A percentile compares a stretch with the other conserved stretches of the same genome.
Conservation (phyloP, 2,329 filamentous ascomycete genomes). For the Aspergillus ochraceoroseus region DNA sequence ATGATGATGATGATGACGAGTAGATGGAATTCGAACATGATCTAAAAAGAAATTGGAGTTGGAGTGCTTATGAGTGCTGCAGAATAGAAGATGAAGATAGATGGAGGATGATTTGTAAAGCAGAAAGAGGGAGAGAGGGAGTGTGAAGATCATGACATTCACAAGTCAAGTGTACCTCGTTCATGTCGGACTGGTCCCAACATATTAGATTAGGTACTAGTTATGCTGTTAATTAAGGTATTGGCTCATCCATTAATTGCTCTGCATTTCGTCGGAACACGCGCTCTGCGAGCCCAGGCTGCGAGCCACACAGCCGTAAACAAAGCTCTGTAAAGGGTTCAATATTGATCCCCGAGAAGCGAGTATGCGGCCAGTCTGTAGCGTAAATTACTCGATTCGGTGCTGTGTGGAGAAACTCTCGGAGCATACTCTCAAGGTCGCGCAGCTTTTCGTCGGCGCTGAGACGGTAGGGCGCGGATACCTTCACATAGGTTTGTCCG, state of each 20-base stretch:
- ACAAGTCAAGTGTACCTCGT: no score
- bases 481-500: slow-evolving; percentile 53
- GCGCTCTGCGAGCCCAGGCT: slow-evolving; percentile 45
- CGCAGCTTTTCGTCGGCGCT: slow-evolving; percentile 43
- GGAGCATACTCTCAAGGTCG: slow-evolving; percentile 48
- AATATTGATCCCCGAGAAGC: slow-evolving; percentile 56
- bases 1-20: slow-evolving; percentile 13
- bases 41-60: no score
- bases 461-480: slow-evolving; percentile 57
- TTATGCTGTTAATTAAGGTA: no score
- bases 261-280: slow-evolving; percentile 56
- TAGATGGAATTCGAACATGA: not conserved
- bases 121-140: not conserved
- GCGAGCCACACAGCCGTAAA: slow-evolving; percentile 50
- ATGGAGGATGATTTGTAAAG: not conserved
- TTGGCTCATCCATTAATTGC: slow-evolving; percentile 43
- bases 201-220: no score
- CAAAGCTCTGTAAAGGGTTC: slow-evolving; percentile 52
- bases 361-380: slow-evolving; percentile 62
- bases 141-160: not conserved
- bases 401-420: slow-evolving; percentile 47
- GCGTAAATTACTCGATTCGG: slow-evolving; percentile 53
- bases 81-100: not conserved
- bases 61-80: not conserved
- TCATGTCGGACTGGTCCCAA: no score